Evolutionary conservation across 371 early-diverging fungal genomes (phyloP).

Genomic region (Apophysomyces trapeziformis): DNA sequence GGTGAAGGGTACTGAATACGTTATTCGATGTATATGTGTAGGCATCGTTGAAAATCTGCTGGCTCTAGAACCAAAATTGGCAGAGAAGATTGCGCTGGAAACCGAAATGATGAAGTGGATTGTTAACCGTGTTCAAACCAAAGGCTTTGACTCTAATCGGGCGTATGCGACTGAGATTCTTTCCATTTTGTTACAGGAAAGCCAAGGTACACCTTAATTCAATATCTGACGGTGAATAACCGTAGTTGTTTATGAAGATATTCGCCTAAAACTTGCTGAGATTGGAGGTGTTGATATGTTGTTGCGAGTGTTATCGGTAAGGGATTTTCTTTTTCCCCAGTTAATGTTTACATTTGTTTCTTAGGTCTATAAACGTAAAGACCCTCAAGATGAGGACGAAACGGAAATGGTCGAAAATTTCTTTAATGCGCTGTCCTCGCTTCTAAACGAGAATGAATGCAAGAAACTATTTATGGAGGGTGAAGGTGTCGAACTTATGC

Average conservation of each 20-base stretch:
- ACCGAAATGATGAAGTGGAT: slow-evolving; percentile 79
- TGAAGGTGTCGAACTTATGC: slow-evolving; percentile 93
- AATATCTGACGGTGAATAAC: background rate
- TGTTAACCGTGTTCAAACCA: slow-evolving; percentile 63
- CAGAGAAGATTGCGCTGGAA: slow-evolving; percentile 65
- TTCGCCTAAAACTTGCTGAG: slow-evolving; percentile 66
- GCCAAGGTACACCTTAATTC: slow-evolving; percentile 46
- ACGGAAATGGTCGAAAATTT: slow-evolving; percentile 90
- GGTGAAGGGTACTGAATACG: background rate
- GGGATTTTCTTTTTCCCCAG: background rate
- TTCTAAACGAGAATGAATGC: slow-evolving; percentile 59
- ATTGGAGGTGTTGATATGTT: slow-evolving; percentile 77
- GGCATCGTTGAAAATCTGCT: slow-evolving; percentile 88
- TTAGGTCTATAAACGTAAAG: slow-evolving; percentile 68
- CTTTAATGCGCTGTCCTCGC: slow-evolving; percentile 80
- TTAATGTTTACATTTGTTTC: too few species aligned
- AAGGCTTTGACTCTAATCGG: slow-evolving; percentile 74
- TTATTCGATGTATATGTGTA: slow-evolving; percentile 13
- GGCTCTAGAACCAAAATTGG: slow-evolving; percentile 69
- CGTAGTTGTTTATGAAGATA: slow-evolving; percentile 36
- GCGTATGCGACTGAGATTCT: slow-evolving; percentile 88
- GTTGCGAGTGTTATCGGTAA: slow-evolving; percentile 66
- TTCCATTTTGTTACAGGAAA: slow-evolving; percentile 82
- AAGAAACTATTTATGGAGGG: slow-evolving; percentile 76
- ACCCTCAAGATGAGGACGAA: slow-evolving; percentile 86